Evolutionary conservation across 805 yeast species (phyloP).

Genomic region (Kodamaea fukazawae): DNA sequence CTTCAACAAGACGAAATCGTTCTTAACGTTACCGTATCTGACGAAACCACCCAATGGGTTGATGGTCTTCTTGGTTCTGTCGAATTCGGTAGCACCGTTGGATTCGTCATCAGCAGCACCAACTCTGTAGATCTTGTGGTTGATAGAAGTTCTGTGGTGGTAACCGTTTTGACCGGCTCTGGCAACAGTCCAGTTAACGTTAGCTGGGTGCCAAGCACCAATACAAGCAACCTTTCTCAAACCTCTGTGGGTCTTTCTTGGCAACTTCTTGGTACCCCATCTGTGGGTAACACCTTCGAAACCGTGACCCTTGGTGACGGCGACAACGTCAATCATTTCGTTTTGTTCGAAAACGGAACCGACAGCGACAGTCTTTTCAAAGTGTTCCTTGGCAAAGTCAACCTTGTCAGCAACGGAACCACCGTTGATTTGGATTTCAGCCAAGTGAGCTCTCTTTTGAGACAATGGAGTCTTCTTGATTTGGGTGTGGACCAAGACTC

Average conservation of each 20-base stretch:
- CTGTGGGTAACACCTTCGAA: slow-evolving; percentile 99
- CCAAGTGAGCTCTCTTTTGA: slow-evolving; percentile 99
- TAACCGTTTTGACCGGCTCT: slow-evolving; percentile 99
- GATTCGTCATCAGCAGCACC: slow-evolving; percentile 96
- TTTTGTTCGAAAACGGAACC: slow-evolving; percentile 97
- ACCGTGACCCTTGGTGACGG: slow-evolving; percentile 99
- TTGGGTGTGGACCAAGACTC: slow-evolving; percentile 99
- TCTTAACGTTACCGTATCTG: slow-evolving; percentile 96
- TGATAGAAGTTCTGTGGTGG: slow-evolving; percentile 99
- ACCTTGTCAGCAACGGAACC: slow-evolving; percentile 97
- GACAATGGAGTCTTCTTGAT: slow-evolving; percentile 97
- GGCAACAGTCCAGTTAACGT: slow-evolving; percentile 98
- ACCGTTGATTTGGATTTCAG: slow-evolving; percentile 99
- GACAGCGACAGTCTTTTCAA: slow-evolving; percentile 97
- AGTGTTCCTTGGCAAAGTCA: slow-evolving; percentile 97
- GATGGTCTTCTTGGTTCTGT: slow-evolving; percentile 99
- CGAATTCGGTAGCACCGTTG: slow-evolving; percentile 93
- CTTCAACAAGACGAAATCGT: slow-evolving; percentile 96
- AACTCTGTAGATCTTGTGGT: slow-evolving; percentile 99
- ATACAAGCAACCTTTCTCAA: slow-evolving; percentile 99
- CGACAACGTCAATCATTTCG: slow-evolving; percentile 97
- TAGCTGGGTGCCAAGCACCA: slow-evolving; percentile 99
- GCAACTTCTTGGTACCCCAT: slow-evolving; percentile 99
- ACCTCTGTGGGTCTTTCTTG: slow-evolving; percentile 99
- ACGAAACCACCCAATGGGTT: slow-evolving; percentile 99